A percentile compares a stretch with the other conserved stretches of the same genome.
These are phyloP conservation scores for Thalia dealbata DNA, from an alignment of 176 grass and related monocot species.

Conservation along the genomic window DNA sequence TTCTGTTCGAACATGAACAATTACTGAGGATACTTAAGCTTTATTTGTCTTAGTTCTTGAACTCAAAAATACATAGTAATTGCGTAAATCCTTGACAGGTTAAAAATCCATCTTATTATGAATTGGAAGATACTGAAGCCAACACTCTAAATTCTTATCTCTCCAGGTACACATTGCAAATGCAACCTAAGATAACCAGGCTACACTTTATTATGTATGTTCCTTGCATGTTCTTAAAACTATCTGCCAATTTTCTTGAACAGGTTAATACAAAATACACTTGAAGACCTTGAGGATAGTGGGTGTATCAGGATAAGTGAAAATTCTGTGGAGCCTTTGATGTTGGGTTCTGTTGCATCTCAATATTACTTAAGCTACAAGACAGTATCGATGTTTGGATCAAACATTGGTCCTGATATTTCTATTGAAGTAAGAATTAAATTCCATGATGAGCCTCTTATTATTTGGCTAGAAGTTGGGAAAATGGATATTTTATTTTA, in stretches of 20 bases:
- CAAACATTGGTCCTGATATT: conserved; percentile 70
- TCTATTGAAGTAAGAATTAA: conserved; percentile 66
- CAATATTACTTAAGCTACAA: conserved; percentile 97
- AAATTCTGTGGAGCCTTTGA: conserved; percentile 58
- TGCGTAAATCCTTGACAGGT: conserved; percentile 31
- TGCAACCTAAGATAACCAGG: not conserved
- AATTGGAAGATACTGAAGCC: conserved; percentile 68
- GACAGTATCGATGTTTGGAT: conserved; percentile 95
- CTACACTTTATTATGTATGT: conserved; percentile 5
- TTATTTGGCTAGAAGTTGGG: not conserved
- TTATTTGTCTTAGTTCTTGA: not conserved
- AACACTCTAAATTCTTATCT: conserved; percentile 79
- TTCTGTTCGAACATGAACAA: not conserved
- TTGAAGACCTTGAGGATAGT: conserved; percentile 97
- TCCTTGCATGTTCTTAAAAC: conserved; percentile 12
- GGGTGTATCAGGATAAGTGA: conserved; percentile 89
- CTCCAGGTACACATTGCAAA: conserved; percentile 46
- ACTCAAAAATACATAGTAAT: not conserved
- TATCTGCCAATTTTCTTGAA: not conserved
- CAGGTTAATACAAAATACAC: conserved; percentile 81
- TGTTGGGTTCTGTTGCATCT: conserved; percentile 91
- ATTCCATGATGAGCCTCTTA: conserved; percentile 2
- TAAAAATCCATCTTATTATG: conserved; percentile 96
- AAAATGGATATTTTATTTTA: not conserved
- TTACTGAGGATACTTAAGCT: not conserved